Percentiles rank a stretch among this genome's conserved stretches.
These are phyloP conservation scores for Schizonepeta tenuifolia DNA, from an alignment of 257 asterid species.

Conservation along the genomic window DNA sequence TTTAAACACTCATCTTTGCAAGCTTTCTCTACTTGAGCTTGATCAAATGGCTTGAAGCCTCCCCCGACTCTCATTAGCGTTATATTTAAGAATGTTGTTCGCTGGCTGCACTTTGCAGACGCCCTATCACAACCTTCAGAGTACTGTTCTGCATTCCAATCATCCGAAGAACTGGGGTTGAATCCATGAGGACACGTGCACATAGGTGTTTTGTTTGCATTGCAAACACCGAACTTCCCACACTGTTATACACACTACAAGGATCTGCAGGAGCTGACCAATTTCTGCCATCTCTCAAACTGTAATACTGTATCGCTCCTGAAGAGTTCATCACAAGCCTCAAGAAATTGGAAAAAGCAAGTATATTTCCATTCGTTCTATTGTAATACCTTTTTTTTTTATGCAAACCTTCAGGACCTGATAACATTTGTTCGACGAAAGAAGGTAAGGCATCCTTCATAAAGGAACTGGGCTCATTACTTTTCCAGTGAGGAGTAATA, in stretches of 20 bases:
- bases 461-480: constrained; percentile 17
- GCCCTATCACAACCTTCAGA: constrained; percentile 32
- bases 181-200: constrained; percentile 47
- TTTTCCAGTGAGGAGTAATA: constrained; percentile 30
- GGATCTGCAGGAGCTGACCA: constrained; percentile 34
- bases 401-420: too few relatives aligned
- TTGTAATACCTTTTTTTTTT: too few relatives aligned
- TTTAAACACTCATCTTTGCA: constrained; percentile 38
- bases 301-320: constrained; percentile 40
- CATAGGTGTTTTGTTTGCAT: background rate
- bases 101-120: constrained; percentile 15
- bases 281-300: background rate
- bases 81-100: constrained; percentile 23
- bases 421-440: constrained; percentile 9
- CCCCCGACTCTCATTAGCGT: background rate
- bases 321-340: constrained; percentile 42
- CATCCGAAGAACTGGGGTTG: background rate
- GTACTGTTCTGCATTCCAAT: constrained; percentile 12
- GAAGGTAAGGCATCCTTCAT: background rate
- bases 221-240: constrained; percentile 44
- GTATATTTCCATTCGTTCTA: too few relatives aligned
- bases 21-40: background rate
- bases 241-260: constrained; percentile 36
- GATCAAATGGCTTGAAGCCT: background rate
- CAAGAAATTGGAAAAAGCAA: background rate